These are phyloP conservation scores for Mycothermus thermophilus DNA, from an alignment of 495 filamentous ascomycete species.

Conservation along the genomic window DNA sequence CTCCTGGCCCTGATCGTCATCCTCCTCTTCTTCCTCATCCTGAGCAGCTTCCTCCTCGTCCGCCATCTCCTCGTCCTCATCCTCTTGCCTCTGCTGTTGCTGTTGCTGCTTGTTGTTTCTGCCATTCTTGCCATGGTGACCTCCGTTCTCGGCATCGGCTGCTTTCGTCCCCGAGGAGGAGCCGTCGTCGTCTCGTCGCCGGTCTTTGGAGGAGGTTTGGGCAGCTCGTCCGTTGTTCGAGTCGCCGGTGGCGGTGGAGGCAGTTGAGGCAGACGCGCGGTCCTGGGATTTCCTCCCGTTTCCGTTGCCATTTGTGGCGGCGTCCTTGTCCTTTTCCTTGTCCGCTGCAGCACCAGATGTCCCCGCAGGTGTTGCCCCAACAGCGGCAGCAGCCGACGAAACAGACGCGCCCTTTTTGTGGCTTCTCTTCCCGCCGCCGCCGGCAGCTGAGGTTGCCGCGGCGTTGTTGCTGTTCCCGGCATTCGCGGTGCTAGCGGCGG, in stretches of 20 bases:
- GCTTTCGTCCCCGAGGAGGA: too few species aligned
- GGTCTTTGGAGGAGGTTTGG: too few species aligned
- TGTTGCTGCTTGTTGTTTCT: constrained; percentile 1
- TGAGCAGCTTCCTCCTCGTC: constrained; percentile 46
- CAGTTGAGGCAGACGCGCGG: too few species aligned
- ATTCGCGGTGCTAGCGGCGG: not conserved
- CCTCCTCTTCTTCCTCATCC: constrained; percentile 56
- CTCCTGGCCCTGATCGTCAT: constrained; percentile 60
- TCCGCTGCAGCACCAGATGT: not conserved
- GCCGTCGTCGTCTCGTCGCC: too few species aligned
- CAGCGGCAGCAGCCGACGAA: constrained; percentile 19
- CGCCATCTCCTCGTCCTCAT: constrained; percentile 1
- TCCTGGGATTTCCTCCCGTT: not conserved
- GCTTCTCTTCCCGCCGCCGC: constrained; percentile 38
- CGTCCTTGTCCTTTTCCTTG: constrained; percentile 6
- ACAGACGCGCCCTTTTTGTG: constrained; percentile 51
- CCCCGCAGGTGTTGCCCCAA: not conserved
- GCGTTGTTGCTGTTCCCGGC: constrained; percentile 4
- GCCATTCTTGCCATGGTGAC: not conserved
- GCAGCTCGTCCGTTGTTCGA: too few species aligned
- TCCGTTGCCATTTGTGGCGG: not conserved
- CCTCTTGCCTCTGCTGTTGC: not conserved
- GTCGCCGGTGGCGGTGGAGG: too few species aligned
- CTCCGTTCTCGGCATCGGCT: too few species aligned
- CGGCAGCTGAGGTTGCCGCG: constrained; percentile 13